Evolutionary conservation across 805 yeast genomes (phyloP).

Genomic region (Zygotorulaspora florentina): DNA sequence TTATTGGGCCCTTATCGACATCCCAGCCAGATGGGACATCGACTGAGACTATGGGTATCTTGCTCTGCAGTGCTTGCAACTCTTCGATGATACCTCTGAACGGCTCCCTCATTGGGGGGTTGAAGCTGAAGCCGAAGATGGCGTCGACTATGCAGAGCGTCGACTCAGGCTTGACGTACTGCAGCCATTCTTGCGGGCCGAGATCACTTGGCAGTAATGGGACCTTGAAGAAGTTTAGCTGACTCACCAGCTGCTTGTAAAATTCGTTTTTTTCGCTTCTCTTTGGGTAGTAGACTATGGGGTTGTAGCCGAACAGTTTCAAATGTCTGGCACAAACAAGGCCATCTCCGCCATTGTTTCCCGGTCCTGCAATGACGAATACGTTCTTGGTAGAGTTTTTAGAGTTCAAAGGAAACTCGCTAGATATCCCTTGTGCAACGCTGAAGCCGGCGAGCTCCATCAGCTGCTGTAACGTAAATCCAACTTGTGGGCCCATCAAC

Average conservation of each 20-base stretch:
- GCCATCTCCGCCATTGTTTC: conserved; percentile 96
- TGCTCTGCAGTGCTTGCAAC: conserved; percentile 34
- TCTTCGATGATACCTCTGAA: conserved; percentile 49
- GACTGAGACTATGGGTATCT: conserved; percentile 66
- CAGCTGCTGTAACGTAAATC: conserved; percentile 35
- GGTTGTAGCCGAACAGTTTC: conserved; percentile 70
- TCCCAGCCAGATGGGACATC: conserved; percentile 98
- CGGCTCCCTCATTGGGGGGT: conserved; percentile 81
- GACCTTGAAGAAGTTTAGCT: conserved; percentile 61
- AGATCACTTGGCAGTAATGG: conserved; percentile 45
- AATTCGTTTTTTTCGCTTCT: conserved; percentile 50
- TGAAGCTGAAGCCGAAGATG: conserved; percentile 88
- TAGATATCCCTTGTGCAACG: conserved; percentile 81
- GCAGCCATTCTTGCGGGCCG: conserved; percentile 24
- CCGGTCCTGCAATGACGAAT: conserved; percentile 85
- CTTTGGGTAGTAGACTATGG: conserved; percentile 78
- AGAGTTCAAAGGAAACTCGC: conserved; percentile 48
- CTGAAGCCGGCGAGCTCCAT: conserved; percentile 97
- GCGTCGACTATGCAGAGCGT: conserved; percentile 67
- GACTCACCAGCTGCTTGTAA: conserved; percentile 58
- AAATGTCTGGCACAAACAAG: conserved; percentile 92
- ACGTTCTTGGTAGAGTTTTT: conserved; percentile 43
- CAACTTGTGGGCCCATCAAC: conserved; percentile 72
- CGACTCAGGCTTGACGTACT: conserved; percentile 29
- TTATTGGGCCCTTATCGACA: conserved; percentile 77